Base-by-base conservation (phyloP, 169 alveolate genomes). In the Plasmodium ovale region DNA sequence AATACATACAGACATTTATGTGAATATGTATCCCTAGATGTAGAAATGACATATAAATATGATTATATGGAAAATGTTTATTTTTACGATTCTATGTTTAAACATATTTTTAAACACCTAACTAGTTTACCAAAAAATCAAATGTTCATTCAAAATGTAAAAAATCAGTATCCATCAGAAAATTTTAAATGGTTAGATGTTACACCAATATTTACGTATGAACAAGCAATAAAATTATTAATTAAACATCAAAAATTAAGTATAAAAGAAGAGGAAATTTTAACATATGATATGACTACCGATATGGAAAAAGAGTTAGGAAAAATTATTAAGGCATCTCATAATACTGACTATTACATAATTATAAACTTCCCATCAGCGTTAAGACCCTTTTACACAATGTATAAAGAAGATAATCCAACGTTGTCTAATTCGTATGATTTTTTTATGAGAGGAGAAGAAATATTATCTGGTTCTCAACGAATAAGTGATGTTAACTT, bases 391-490 rank as follows among this genome's bases (percentile, higher is more conserved):
- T 99, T 98, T 95, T 98, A 99, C 94, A 97, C 99, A 37, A 98
- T 99, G 99, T 98, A 99, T 21, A 93, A 96, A 87, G 94, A 92
- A 59, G 27, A 87, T 5, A 88, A 91, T 35, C 95, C 88, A 19
- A 93, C 42, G 58, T 92, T 93, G 91, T 94, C 99, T 69, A 97
- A 96, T 92, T 97, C 99, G 10, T 99, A 97, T 92, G 99, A 99
- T 94, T 97, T 98, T 94, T 99, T 99, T 95, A 98, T 99, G 99
- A 96, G 99, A 87, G 99, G 99, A 42, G 99, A 99, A 92, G 99
- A 99, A 93, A 98, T 98, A 87, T 95, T 98, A 65, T 96, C 99
- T 29, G 99, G 99, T 10, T 99, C 99, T 27, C 99, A 99, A 93
- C 95, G 99, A 73, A 96, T 98, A 68, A 99, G 98, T 88, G 99